These are phyloP conservation scores for Nannochloropsis granulata DNA, from an alignment of 108 stramenopile species.

Conservation along the genomic window DNA sequence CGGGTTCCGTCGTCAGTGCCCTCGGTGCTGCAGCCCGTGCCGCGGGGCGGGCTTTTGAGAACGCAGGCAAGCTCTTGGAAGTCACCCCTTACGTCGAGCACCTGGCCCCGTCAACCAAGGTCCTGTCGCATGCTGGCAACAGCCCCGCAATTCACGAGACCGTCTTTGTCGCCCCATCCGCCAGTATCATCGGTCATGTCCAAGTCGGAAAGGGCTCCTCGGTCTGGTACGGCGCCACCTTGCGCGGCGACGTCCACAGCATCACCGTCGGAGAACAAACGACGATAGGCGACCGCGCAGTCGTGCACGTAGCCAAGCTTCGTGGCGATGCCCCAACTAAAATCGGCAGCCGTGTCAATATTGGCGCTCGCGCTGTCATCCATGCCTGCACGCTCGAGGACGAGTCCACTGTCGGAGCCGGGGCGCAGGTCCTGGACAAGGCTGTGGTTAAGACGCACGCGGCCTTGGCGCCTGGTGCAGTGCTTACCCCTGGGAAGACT, in stretches of 20 bases:
- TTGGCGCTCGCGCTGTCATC: conserved; percentile 51
- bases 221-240: conserved; percentile 91
- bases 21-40: not conserved
- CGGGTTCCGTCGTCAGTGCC: not conserved
- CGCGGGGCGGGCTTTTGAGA: conserved; percentile 3
- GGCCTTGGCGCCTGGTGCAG: conserved; percentile 56
- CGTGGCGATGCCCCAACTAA: conserved; percentile 63
- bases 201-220: conserved; percentile 80
- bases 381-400: conserved; percentile 77
- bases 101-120: conserved; percentile 19
- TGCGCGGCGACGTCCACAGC: conserved; percentile 56
- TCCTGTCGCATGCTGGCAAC: conserved; percentile 15
- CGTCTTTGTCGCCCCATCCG: conserved; percentile 86
- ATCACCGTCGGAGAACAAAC: conserved; percentile 55
- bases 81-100: not conserved
- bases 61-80: not conserved
- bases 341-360: conserved; percentile 68
- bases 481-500: conserved; percentile 59
- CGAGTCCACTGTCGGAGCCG: conserved; percentile 54
- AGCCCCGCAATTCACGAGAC: not conserved
- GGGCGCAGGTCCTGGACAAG: conserved; percentile 76
- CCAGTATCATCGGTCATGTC: conserved; percentile 92
- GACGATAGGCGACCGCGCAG: conserved; percentile 69
- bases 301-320: conserved; percentile 85
- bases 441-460: conserved; percentile 56